phyloP scores from a whole-genome alignment of 2,329 filamentous ascomycete genomes.

The Aspergillus carbonarius region DNA sequence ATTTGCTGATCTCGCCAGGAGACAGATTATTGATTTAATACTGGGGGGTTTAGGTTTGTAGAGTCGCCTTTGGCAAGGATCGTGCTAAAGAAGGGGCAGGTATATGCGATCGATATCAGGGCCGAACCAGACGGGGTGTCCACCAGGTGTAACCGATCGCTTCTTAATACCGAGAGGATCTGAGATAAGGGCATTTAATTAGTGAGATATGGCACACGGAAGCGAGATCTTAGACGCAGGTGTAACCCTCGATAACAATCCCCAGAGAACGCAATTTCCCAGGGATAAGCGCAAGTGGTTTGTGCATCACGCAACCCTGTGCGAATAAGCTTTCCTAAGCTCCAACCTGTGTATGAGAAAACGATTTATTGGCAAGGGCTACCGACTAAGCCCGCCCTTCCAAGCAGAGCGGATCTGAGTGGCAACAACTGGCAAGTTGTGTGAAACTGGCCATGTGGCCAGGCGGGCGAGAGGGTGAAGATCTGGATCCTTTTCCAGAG shows the following conservation, averaged over 20 bases:
- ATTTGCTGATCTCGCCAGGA: background rate
- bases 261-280: background rate
- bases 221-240: background rate
- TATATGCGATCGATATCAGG: background rate
- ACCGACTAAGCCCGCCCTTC: background rate
- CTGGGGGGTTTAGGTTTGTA: background rate
- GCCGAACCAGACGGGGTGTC: too few species aligned
- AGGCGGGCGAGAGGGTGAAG: background rate
- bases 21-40: background rate
- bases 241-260: background rate
- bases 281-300: background rate
- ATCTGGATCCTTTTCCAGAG: constrained; percentile 5
- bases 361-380: background rate
- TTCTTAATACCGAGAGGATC: background rate
- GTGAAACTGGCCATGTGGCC: background rate
- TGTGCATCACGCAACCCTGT: background rate
- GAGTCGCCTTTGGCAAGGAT: background rate
- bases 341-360: background rate
- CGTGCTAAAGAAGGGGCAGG: background rate
- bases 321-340: constrained; percentile 4
- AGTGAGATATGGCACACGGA: background rate
- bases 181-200: background rate
- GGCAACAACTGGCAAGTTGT: background rate
- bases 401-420: background rate
- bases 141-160: too few species aligned